Conservation (phyloP, 1,139 yeast genomes). For the Meyerozyma smithsonii region DNA sequence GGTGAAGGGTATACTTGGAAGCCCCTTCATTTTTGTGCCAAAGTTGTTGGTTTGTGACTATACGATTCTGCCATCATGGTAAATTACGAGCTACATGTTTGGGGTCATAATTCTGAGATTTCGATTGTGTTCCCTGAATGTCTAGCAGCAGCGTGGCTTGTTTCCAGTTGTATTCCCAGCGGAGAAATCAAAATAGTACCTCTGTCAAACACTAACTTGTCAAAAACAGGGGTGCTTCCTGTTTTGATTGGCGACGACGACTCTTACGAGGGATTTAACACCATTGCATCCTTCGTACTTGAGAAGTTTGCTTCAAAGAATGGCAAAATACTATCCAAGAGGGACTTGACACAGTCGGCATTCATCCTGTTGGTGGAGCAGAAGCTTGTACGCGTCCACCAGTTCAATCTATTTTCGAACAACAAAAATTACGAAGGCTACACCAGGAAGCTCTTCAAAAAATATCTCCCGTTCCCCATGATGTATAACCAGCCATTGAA, state of each 20-base stretch:
- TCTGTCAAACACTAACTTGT: slow-evolving; percentile 56
- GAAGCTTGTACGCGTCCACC: slow-evolving; percentile 34
- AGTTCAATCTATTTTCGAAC: slow-evolving; percentile 59
- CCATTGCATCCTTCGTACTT: slow-evolving; percentile 32
- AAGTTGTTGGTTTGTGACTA: too few species aligned
- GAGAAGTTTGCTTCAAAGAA: background rate
- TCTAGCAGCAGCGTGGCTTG: slow-evolving; percentile 35
- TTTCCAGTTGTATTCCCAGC: slow-evolving; percentile 5
- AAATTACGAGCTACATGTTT: slow-evolving; percentile 46
- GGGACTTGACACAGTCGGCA: slow-evolving; percentile 1
- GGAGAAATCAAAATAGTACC: slow-evolving; percentile 36
- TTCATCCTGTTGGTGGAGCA: background rate
- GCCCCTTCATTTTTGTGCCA: slow-evolving; percentile 6
- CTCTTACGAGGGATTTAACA: slow-evolving; percentile 43
- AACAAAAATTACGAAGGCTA: slow-evolving; percentile 59
- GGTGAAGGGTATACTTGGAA: slow-evolving; percentile 13
- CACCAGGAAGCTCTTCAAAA: slow-evolving; percentile 56
- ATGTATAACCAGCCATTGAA: slow-evolving; percentile 73
- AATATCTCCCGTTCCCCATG: slow-evolving; percentile 74
- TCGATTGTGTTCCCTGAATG: slow-evolving; percentile 40
- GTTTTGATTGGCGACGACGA: slow-evolving; percentile 33
- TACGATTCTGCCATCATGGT: slow-evolving; percentile 3
- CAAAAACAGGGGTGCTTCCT: slow-evolving; percentile 54
- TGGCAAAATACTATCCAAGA: background rate
- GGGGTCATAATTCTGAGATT: slow-evolving; percentile 43